A percentile compares a stretch with the other conserved stretches of the same genome.
Conservation (phyloP, 2,329 filamentous ascomycete genomes). For the Rhynchosporium secalis region DNA sequence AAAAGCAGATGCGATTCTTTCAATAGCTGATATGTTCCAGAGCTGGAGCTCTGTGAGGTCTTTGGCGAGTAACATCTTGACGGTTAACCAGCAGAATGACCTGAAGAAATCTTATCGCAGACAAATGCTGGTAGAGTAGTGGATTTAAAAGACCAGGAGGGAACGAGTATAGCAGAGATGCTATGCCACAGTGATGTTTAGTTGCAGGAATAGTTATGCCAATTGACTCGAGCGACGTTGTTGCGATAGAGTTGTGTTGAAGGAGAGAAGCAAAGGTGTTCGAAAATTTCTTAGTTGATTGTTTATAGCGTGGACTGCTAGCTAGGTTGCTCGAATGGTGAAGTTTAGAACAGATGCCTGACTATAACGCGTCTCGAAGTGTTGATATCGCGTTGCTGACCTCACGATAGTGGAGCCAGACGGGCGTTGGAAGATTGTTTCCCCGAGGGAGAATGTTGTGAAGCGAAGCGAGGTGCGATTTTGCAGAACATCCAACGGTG, state of each 20-base stretch:
- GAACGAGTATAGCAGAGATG: neutral
- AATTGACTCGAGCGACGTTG: neutral
- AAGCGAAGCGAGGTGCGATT: neutral
- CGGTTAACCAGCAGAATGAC: neutral
- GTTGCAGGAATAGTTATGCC: neutral
- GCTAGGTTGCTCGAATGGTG: neutral
- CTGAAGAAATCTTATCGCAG: neutral
- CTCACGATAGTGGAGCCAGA: neutral
- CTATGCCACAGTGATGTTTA: neutral
- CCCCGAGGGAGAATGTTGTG: neutral
- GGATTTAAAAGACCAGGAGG: neutral
- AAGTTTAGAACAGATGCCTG: neutral
- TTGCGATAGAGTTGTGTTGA: neutral
- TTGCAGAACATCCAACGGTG: neutral
- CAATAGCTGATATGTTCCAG: slow-evolving; percentile 54
- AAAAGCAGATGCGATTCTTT: slow-evolving; percentile 67
- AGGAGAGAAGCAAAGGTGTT: neutral
- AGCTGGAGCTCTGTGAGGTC: slow-evolving; percentile 19
- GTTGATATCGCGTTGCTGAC: neutral
- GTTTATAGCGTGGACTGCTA: neutral
- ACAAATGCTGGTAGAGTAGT: neutral
- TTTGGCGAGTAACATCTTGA: slow-evolving; percentile 18
- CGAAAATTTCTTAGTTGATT: neutral
- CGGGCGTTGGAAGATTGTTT: slow-evolving; percentile 4
- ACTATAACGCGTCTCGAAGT: neutral